Evolutionary conservation across 768 basidiomycete genomes (phyloP), one percentile per base, ranked within the genome.

Genomic region (Candolleomyces aberdarensis): DNA sequence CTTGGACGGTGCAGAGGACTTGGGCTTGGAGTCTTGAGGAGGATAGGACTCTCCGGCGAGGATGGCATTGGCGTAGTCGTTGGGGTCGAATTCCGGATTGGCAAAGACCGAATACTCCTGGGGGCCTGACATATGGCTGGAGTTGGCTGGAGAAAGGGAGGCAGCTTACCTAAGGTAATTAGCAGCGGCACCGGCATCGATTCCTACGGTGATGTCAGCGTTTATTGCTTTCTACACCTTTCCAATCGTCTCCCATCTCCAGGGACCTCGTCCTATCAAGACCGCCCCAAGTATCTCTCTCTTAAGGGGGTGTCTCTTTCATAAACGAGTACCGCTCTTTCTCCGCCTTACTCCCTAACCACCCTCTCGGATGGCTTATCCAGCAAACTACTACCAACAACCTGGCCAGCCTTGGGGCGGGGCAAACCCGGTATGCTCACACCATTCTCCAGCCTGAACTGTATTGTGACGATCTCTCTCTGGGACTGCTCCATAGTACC

Each of bases 61-160:
- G 57, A 96, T 83, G 15, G 92, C 87, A 72, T 95, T 95, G 2
- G 96, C 96, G 71, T 96, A 97, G 46, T 91, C 89, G 68, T 92
- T 90, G 15, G 92, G 81, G 70, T 96, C 89, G 72, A 98, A 98
- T 39, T 86, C 80, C 2, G 85, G 71, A 46, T 75, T 80, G 31
- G 91, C 80, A 69, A 97, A 98, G 50, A 88, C 82, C 15, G 86
- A 70, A 68, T 94, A 90, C 64, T 94, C 93, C 88, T 64, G 6
- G 60, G 46, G 61, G 57, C 41, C 56, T 59, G 36, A 39, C 39
- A 15, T 22, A 55, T 50, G 32, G 20, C 32, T 20, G 19, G n/a
- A 39, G 44, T n/a, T n/a, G n/a, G n/a, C n/a, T n/a, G 43, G 56
- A 7, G 19, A 58, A 46, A 17, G 56, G 59, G 60, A 17, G 43